A percentile compares a stretch with the other conserved stretches of the same genome.
These are phyloP conservation scores for Populus hybrid DNA, from an alignment of 441 rosid genomes.

Conservation along the genomic window DNA sequence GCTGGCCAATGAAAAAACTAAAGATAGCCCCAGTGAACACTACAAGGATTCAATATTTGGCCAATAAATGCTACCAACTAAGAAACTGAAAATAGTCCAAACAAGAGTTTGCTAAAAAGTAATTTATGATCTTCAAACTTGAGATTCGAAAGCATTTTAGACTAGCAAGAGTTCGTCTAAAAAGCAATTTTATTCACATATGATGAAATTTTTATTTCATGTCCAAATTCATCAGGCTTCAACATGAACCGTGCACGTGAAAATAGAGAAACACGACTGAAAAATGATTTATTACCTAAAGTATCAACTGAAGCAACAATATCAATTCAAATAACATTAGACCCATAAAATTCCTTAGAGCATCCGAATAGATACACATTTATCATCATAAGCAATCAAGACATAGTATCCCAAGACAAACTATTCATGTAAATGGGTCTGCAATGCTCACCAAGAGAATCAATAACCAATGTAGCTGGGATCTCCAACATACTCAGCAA, in stretches of 20 bases:
- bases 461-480: slow-evolving; percentile 60
- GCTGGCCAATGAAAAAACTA: neutral
- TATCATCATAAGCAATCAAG: neutral
- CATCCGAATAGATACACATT: neutral
- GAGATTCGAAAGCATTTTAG: neutral
- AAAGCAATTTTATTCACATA: neutral
- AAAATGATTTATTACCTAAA: neutral
- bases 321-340: neutral
- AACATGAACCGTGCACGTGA: neutral
- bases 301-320: neutral
- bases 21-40: neutral
- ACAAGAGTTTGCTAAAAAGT: neutral
- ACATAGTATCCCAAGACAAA: neutral
- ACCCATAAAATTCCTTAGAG: neutral
- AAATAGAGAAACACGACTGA: neutral
- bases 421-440: slow-evolving; percentile 5
- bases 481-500: slow-evolving; percentile 79
- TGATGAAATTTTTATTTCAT: neutral
- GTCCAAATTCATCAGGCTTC: neutral
- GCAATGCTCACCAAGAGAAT: slow-evolving; percentile 14
- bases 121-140: neutral
- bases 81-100: neutral
- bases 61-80: neutral
- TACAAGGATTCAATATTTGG: neutral
- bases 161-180: neutral